Evolutionary conservation across 1,284 basidiomycete genomes (phyloP).

Genomic region (Meira miltonrushii): DNA sequence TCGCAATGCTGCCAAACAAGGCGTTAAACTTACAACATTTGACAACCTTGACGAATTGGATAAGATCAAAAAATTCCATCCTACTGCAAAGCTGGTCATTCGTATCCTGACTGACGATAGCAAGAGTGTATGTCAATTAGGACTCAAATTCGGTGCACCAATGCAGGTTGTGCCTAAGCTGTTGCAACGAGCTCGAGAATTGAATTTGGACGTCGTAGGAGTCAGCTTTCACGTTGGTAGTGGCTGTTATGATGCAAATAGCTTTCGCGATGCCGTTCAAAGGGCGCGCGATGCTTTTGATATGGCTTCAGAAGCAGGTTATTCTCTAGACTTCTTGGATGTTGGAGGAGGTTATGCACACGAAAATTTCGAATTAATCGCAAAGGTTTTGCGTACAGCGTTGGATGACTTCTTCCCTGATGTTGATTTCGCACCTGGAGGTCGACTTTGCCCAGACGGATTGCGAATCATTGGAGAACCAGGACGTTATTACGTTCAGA

Average conservation of each 20-base stretch:
- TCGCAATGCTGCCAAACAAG: constrained; percentile 70
- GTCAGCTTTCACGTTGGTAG: constrained; percentile 98
- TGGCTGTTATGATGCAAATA: constrained; percentile 85
- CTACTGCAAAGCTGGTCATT: constrained; percentile 77
- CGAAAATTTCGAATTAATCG: constrained; percentile 76
- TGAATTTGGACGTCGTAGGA: constrained; percentile 81
- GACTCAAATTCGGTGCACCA: constrained; percentile 94
- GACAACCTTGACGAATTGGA: constrained; percentile 97
- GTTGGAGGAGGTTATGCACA: constrained; percentile 95
- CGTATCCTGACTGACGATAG: constrained; percentile 96
- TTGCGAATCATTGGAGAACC: constrained; percentile 92
- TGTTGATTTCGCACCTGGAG: constrained; percentile 47
- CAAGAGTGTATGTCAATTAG: constrained; percentile 85
- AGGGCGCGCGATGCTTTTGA: constrained; percentile 80
- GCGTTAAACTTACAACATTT: constrained; percentile 92
- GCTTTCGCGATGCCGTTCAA: constrained; percentile 82
- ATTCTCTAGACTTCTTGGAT: constrained; percentile 77
- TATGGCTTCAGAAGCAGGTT: constrained; percentile 77
- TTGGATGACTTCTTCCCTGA: constrained; percentile 82
- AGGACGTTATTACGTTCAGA: constrained; percentile 88
- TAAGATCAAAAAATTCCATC: constrained; percentile 82
- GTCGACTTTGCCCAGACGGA: constrained; percentile 52
- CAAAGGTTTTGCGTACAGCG: constrained; percentile 66
- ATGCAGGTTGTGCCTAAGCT: constrained; percentile 74
- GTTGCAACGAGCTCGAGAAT: constrained; percentile 71